phyloP scores from a whole-genome alignment of 768 basidiomycete genomes.

The Tulasnella sp. region DNA sequence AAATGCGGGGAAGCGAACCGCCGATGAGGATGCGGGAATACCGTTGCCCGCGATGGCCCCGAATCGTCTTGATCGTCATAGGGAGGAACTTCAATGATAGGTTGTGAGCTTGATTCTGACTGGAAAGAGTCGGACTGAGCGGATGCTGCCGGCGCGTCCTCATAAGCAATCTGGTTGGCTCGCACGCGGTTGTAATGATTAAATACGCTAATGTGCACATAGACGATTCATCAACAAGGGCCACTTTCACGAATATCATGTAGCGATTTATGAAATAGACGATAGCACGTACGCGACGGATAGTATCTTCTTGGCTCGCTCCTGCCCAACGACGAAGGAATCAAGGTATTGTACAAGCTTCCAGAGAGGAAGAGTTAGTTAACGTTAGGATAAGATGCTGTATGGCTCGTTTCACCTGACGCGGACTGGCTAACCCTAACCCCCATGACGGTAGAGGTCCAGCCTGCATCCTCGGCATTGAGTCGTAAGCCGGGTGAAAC shows the following conservation, averaged over 20 bases:
- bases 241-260: neutral
- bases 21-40: constrained; percentile 51
- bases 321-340: constrained; percentile 85
- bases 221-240: neutral
- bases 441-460: constrained; percentile 5
- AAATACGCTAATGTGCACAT: constrained; percentile 52
- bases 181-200: constrained; percentile 80
- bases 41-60: constrained; percentile 44
- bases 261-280: neutral
- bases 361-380: neutral
- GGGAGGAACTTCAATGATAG: constrained; percentile 12
- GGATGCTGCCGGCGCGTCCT: constrained; percentile 6
- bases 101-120: neutral
- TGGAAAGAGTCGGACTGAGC: neutral
- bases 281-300: constrained; percentile 71
- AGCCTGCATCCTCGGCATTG: neutral
- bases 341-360: constrained; percentile 80
- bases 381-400: neutral
- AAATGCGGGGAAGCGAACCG: constrained; percentile 16
- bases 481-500: too few species aligned
- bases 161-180: constrained; percentile 11
- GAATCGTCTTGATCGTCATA: constrained; percentile 25
- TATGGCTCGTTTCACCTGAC: constrained; percentile 33
- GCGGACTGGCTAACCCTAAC: constrained; percentile 47
- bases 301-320: constrained; percentile 83